phyloP scores from a whole-genome alignment of 2,329 filamentous ascomycete species.

The Monosporascus sp. region DNA sequence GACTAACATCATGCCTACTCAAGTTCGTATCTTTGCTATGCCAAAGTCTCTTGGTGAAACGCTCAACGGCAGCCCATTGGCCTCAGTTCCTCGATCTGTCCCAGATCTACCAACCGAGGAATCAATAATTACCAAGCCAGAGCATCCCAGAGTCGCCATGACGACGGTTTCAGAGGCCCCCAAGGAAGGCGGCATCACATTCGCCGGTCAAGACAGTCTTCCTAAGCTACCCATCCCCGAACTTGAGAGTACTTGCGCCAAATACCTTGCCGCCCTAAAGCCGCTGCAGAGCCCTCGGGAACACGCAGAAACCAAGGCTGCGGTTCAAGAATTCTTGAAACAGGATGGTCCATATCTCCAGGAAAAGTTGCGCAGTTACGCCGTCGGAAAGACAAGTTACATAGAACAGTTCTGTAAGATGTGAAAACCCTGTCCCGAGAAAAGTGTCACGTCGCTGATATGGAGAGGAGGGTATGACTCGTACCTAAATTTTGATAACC shows the following conservation, averaged over 20 bases:
- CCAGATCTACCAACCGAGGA: conserved; percentile 24
- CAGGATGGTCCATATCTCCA: conserved; percentile 79
- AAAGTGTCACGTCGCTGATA: not conserved
- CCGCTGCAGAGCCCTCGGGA: conserved; percentile 79
- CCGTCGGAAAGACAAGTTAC: conserved; percentile 85
- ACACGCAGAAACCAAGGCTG: conserved; percentile 73
- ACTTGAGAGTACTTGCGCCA: conserved; percentile 69
- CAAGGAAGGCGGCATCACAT: conserved; percentile 72
- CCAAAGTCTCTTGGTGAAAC: conserved; percentile 70
- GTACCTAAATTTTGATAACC: conserved; percentile 96
- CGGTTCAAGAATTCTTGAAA: conserved; percentile 77
- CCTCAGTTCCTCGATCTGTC: conserved; percentile 35
- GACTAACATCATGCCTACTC: conserved; percentile 54
- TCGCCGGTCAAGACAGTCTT: conserved; percentile 79
- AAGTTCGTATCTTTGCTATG: conserved; percentile 66
- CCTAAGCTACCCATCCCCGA: conserved; percentile 92
- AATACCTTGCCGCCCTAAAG: conserved; percentile 72
- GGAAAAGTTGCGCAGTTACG: conserved; percentile 85
- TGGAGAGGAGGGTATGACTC: conserved; percentile 83
- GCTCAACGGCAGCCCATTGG: conserved; percentile 44
- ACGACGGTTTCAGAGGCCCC: conserved; percentile 37
- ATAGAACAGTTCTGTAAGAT: conserved; percentile 96
- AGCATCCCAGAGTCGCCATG: conserved; percentile 24
- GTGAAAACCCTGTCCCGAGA: not conserved
- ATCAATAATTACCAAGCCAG: conserved; percentile 24